phyloP scores from a whole-genome alignment of 371 early-diverging fungal species.

The Rhizomucor miehei region DNA sequence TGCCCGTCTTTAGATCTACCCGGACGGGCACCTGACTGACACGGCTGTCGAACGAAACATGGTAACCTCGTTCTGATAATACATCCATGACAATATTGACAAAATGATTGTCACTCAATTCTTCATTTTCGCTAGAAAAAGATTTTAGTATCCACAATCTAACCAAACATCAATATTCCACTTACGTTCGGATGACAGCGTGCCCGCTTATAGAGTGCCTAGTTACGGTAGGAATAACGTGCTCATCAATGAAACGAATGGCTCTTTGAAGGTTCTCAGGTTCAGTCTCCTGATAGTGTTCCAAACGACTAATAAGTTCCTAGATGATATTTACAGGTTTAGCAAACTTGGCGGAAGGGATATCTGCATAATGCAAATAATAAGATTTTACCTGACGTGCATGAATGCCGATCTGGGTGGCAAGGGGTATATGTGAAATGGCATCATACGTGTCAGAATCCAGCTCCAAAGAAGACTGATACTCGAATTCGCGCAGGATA shows the following conservation, averaged over 20 bases:
- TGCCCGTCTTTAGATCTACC: conserved; percentile 58
- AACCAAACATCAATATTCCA: neutral
- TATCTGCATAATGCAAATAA: neutral
- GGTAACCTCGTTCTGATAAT: conserved; percentile 65
- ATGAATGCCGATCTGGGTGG: conserved; percentile 63
- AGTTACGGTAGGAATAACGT: conserved; percentile 53
- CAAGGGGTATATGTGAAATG: conserved; percentile 65
- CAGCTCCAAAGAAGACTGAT: conserved; percentile 64
- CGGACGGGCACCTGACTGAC: conserved; percentile 55
- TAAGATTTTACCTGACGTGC: conserved; percentile 43
- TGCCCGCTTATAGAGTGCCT: conserved; percentile 66
- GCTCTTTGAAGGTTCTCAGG: conserved; percentile 48
- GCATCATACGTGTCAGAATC: conserved; percentile 62
- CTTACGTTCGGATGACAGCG: conserved; percentile 61
- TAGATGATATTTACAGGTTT: conserved; percentile 12
- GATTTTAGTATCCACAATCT: too few species aligned
- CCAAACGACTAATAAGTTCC: conserved; percentile 59
- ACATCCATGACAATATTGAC: conserved; percentile 67
- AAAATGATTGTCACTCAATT: conserved; percentile 47
- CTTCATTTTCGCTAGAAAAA: conserved; percentile 40
- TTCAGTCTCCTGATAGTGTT: conserved; percentile 60
- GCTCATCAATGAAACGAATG: conserved; percentile 53
- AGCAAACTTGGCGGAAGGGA: neutral
- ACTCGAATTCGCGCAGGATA: conserved; percentile 65
- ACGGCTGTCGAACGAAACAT: conserved; percentile 58